Evolutionary conservation across 2,329 filamentous ascomycete species (phyloP), one percentile per base, ranked within the genome.

Genomic region (Botrytis pseudocinerea): DNA sequence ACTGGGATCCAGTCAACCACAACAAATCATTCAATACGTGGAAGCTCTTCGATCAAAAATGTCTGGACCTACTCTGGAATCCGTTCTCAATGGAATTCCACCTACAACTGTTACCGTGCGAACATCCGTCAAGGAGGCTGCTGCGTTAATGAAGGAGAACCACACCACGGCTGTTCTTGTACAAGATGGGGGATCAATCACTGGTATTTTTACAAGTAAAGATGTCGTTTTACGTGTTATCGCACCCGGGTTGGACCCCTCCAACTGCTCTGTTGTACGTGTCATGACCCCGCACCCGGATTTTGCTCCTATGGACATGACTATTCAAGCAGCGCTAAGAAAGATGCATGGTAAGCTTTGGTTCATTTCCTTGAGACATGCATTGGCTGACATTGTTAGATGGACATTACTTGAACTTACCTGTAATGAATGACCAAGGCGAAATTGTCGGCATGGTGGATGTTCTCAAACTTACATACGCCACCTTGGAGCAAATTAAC

Each of bases 391-490:
- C 68, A 62, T 38, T 42, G 66, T 59, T 76, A 97, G 95, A 99
- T 85, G 96, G 96, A 22, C 96, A 99, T 83, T 99, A 99, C 83
- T 90, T 99, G 72, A 99, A 99, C 82, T 86, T 99, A 62, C 96
- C 96, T 14, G 96, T 99, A 76, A 99, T 99, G 96, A 98, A 98
- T 83, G 94, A 97, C 77, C 88, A 89, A 75, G 96, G 95, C 76
- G 96, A 99, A 83, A 99, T 99, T 80, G 96, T 99, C 73, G 96
- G 96, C 80, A 99, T 99, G 96, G 96, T 99, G 40, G 96, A 99
- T 83, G 96, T 99, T 74, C 89, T 99, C 75, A 98, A 98, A 85
- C 88, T 99, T 80, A 99, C 96, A 35, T 99, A 99, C 83, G 96
- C 96, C 68, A 99, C 96, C 8, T 88, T 99, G 70, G 96, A 99